Conservation (phyloP, 2,329 filamentous ascomycete species). For the Aspergillus felis region DNA sequence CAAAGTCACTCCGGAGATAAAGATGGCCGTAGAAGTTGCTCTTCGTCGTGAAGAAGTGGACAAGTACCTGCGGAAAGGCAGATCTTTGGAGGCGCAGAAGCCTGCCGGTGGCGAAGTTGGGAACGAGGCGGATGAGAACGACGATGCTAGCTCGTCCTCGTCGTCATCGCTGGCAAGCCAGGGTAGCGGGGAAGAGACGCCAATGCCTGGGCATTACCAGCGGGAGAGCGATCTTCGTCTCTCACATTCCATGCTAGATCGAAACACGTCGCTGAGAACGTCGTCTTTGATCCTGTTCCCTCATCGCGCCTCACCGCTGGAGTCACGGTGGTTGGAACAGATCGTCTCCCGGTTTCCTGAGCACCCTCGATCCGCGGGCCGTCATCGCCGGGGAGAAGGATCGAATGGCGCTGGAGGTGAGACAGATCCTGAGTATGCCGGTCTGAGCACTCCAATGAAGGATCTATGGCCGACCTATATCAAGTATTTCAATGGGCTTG, state of each 20-base stretch:
- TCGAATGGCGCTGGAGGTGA: conserved; percentile 10
- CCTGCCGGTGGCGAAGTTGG: conserved; percentile 6
- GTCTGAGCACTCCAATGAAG: conserved; percentile 41
- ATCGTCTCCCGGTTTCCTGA: conserved; percentile 40
- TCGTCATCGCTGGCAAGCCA: conserved; percentile 38
- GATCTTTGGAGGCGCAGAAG: conserved; percentile 13
- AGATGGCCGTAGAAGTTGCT: conserved; percentile 72
- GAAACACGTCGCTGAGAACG: conserved; percentile 30
- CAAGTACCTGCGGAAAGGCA: conserved; percentile 30
- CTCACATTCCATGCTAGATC: conserved; percentile 33
- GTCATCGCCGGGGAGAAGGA: conserved; percentile 13
- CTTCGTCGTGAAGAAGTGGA: conserved; percentile 63
- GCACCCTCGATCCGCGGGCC: conserved; percentile 9
- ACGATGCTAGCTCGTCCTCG: conserved; percentile 33
- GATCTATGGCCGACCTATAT: conserved; percentile 69
- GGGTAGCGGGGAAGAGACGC: conserved; percentile 35
- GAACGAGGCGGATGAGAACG: conserved; percentile 16
- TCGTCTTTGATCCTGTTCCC: conserved; percentile 73
- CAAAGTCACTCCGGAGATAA: conserved; percentile 75
- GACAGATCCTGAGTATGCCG: conserved; percentile 22
- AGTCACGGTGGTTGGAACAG: conserved; percentile 64
- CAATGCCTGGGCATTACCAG: conserved; percentile 28
- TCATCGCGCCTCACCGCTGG: conserved; percentile 70
- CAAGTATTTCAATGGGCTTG: conserved; percentile 83
- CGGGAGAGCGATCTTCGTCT: conserved; percentile 24